Evolutionary conservation across 441 rosid species (phyloP).

Genomic region (Monsonia emarginata): DNA sequence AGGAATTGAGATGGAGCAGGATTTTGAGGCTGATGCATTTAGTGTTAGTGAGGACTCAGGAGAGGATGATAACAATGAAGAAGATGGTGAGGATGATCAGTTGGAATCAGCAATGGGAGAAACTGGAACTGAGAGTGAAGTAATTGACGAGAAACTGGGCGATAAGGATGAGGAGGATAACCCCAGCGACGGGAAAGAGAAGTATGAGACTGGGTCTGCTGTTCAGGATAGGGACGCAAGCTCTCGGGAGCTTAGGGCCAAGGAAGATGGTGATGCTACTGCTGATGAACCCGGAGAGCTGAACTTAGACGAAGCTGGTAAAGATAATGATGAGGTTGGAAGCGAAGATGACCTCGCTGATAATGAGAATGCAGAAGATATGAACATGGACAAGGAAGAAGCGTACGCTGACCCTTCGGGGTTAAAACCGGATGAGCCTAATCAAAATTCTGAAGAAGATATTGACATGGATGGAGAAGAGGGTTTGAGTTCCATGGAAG

Average conservation of each 20-base stretch:
- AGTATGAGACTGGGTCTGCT: conserved; percentile 71
- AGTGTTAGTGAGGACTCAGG: conserved; percentile 77
- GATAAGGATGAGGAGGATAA: conserved; percentile 60
- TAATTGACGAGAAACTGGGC: conserved; percentile 64
- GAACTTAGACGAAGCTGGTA: conserved; percentile 32
- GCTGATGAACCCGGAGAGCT: conserved; percentile 37
- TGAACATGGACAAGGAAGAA: conserved; percentile 52
- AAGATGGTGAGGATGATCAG: conserved; percentile 49
- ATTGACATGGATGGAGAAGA: conserved; percentile 40
- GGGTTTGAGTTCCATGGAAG: conserved; percentile 42
- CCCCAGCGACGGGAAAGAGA: conserved; percentile 43
- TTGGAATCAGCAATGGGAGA: conserved; percentile 76
- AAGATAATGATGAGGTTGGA: conserved; percentile 34
- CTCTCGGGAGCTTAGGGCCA: conserved; percentile 72
- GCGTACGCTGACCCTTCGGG: conserved; percentile 61
- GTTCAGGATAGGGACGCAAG: conserved; percentile 45
- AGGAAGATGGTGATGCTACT: conserved; percentile 48
- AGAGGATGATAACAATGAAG: conserved; percentile 40
- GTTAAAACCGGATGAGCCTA: conserved; percentile 41
- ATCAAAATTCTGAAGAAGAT: conserved; percentile 42
- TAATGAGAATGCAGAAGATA: conserved; percentile 45
- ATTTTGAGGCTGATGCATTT: conserved; percentile 58
- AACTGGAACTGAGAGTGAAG: conserved; percentile 63
- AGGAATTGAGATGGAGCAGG: conserved; percentile 92
- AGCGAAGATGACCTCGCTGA: conserved; percentile 41